Percentiles rank a stretch among this genome's conserved stretches.
Evolutionary conservation across 1,284 basidiomycete species (phyloP).

Genomic region (Fistulina hepatica): DNA sequence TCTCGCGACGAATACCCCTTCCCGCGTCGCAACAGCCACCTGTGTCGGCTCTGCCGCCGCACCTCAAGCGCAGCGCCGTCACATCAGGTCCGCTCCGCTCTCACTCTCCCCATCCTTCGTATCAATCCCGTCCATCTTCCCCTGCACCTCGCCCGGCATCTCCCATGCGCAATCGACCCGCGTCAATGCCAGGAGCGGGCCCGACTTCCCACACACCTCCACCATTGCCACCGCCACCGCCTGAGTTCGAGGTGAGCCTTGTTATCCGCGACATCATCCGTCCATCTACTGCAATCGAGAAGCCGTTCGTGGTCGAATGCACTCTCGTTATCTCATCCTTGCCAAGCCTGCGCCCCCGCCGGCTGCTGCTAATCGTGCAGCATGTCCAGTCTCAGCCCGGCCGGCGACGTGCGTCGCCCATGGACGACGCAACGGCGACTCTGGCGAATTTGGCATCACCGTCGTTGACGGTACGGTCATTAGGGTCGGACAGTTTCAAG

Average conservation of each 20-base stretch:
- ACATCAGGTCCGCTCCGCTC: conserved; percentile 21
- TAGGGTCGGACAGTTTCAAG: conserved; percentile 19
- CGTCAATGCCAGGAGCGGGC: conserved; percentile 41
- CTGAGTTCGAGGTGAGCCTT: conserved; percentile 50
- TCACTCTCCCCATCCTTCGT: conserved; percentile 34
- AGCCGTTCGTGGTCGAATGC: conserved; percentile 46
- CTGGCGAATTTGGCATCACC: conserved; percentile 36
- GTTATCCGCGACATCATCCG: conserved; percentile 40
- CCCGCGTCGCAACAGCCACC: conserved; percentile 33
- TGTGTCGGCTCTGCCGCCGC: conserved; percentile 57
- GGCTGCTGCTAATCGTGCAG: conserved; percentile 13
- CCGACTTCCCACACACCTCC: conserved; percentile 16
- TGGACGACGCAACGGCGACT: conserved; percentile 23
- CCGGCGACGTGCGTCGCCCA: conserved; percentile 31
- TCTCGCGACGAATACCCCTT: conserved; percentile 59
- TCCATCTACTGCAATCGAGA: conserved; percentile 35
- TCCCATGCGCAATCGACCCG: conserved; percentile 28
- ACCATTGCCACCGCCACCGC: conserved; percentile 15
- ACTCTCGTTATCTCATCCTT: conserved; percentile 47
- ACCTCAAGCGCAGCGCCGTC: conserved; percentile 54
- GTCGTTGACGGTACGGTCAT: conserved; percentile 26
- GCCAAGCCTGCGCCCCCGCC: conserved; percentile 23
- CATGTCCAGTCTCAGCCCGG: conserved; percentile 12
- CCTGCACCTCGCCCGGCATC: conserved; percentile 34
- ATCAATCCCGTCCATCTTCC: conserved; percentile 40